Conservation (phyloP, 257 asterid species). For the Anisodus acutangulus region DNA sequence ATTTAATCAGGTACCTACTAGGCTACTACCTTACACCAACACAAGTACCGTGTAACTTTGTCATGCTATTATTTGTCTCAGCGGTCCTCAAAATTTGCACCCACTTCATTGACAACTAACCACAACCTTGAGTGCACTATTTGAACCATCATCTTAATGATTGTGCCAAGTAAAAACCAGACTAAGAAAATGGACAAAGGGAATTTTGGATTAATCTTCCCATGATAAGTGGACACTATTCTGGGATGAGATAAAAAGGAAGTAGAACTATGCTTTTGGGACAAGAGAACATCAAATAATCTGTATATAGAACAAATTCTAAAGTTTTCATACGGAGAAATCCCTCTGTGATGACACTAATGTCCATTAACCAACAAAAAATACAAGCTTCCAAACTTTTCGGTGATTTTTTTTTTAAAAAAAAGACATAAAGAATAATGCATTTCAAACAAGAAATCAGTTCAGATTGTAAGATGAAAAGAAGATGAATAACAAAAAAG, state of each 20-base stretch:
- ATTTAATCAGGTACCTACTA: not conserved
- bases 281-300: constrained; percentile 15
- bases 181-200: constrained; percentile 13
- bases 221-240: not conserved
- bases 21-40: not conserved
- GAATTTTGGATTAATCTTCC: constrained; percentile 24
- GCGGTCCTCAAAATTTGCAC: not conserved
- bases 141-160: constrained; percentile 9
- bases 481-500: not conserved
- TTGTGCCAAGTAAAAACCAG: not conserved
- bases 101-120: not conserved
- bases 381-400: not conserved
- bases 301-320: constrained; percentile 2
- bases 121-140: not conserved
- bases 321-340: not conserved
- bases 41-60: not conserved
- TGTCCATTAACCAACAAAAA: constrained; percentile 10
- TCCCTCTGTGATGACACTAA: not conserved
- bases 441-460: not conserved
- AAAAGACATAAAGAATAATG: not conserved
- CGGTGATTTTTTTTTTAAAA: not conserved
- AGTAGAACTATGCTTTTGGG: not conserved
- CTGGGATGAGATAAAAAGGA: constrained; percentile 21
- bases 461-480: constrained; percentile 2
- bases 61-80: too few species aligned